phyloP scores from a whole-genome alignment of 108 stramenopile species.

The Cyclotella choctawhatcheeana region DNA sequence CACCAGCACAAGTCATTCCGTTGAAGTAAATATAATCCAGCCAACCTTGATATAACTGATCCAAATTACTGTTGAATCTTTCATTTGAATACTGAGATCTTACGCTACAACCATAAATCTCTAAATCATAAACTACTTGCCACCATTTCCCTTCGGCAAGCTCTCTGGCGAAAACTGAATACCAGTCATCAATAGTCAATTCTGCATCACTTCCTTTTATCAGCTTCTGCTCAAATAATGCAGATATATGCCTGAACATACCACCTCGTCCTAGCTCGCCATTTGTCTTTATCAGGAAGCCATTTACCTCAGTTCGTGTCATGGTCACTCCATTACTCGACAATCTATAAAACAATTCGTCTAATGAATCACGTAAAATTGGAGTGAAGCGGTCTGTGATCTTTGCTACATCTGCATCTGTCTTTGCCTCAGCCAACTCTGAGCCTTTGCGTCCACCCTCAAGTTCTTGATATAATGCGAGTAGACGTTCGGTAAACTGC shows the following conservation, averaged over 20 bases:
- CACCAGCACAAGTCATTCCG: constrained; percentile 21
- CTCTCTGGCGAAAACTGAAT: constrained; percentile 57
- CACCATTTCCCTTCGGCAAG: constrained; percentile 66
- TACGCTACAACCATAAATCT: constrained; percentile 50
- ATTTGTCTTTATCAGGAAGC: constrained; percentile 83
- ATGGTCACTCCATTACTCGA: constrained; percentile 47
- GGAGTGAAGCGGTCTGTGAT: constrained; percentile 45
- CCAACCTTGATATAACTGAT: constrained; percentile 61
- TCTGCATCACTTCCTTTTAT: constrained; percentile 18
- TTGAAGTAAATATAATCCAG: constrained; percentile 49
- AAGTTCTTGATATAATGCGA: constrained; percentile 44
- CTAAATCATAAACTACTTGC: constrained; percentile 64
- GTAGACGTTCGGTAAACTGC: constrained; percentile 45
- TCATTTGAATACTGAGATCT: constrained; percentile 31
- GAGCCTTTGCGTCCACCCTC: constrained; percentile 43
- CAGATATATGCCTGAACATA: constrained; percentile 64
- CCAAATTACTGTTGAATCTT: constrained; percentile 16
- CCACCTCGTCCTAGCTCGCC: constrained; percentile 70
- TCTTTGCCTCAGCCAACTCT: constrained; percentile 45
- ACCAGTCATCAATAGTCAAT: constrained; percentile 51
- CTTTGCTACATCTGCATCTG: constrained; percentile 41
- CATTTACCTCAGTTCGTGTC: constrained; percentile 71
- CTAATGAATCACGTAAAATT: constrained; percentile 24
- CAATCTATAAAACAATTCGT: constrained; percentile 29
- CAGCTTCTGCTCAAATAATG: constrained; percentile 30